Base-by-base conservation (phyloP, 805 yeast genomes). In the Candida jianshihensis region DNA sequence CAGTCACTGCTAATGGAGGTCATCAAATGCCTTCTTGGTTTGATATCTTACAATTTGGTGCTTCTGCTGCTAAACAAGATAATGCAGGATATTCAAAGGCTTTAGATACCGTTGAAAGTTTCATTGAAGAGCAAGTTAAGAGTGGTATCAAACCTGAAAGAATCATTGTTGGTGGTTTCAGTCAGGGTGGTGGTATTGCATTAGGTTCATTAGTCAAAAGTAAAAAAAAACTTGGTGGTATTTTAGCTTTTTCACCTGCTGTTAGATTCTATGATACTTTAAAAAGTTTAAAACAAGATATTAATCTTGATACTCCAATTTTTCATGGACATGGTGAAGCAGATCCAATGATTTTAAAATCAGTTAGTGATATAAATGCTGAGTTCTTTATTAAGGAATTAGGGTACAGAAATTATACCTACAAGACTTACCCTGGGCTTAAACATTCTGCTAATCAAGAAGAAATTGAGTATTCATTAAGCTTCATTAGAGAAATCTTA, bases 141-240 rank as follows among this genome's bases (percentile, higher is more conserved):
- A 47, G 49, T 6, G 75, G 81, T 9, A 70, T 83, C 25, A 68
- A 73, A 4, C 65, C 81, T 0, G 75, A 75, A 14, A 73, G 82
- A 36, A 82, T 92, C 32, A 64, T 92, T n/a, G 65, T 92, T 39
- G 97, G 97, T 25, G 98, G 98, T 0, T 92, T 92, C 56, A 81
- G 94, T 5, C 98, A 92, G 61, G 98, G 98, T 37, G 94, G 87
- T 33, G 88, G 95, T 2, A 42, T 90, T 10, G 63, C 92, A 1
- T 62, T 84, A 40, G 86, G 84, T 3, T 53, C 81, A 13, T 66
- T 75, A 17, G 64, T 79, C 1, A 57, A 70, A 10, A 56, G 69
- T 22, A 77, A 78, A 15, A 54, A 63, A 38, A 82, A 81, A 51
- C 64, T 89, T 16, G 97, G 84, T 8, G 97, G 96, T 2, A 68